Base-by-base conservation (phyloP, 2,329 filamentous ascomycete species). In the Hymenoscyphus albidus region DNA sequence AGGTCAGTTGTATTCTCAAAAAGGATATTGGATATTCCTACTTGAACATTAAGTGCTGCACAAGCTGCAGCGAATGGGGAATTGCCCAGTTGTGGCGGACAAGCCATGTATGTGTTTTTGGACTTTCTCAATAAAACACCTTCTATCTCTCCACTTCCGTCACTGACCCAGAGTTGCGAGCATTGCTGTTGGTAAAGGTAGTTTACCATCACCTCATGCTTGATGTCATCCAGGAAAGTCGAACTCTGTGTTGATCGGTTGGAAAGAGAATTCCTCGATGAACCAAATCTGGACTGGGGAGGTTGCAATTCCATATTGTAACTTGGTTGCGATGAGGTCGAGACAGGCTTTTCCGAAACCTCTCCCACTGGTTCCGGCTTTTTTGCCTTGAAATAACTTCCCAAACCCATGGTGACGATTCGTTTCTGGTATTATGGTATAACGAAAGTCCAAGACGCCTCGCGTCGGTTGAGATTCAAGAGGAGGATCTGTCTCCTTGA, bases 131-230 rank as follows among this genome's bases (percentile, higher is more conserved):
- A 78, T 22, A 93, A 77, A 35, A 92, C 89, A 69, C 91, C 91
- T 75, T 93, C 90, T 5, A 86, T 76, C 69, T 88, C 84, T 13
- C 88, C 88, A 59, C 82, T 87, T 42, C 83, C 85, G 70, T 91
- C 88, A 39, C 85, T 85, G 22, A 92, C 86, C 90, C 90, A 93
- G 40, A 92, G 81, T 67, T 86, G 84, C 13, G 85, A 84, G 73
- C 88, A 92, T 77, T 92, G 89, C 74, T 93, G 89, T 76, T 93
- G 90, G 76, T 92, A 92, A 32, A 93, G 80, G 75, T 91, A 92
- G 77, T 91, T 92, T 66, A 91, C 89, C 89, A 93, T 93, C 66
- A 93, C 88, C 76, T 93, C 90, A 73, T 92, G 88, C 76, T 89
- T 91, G 77, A 92, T 89, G 67, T 91, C 88, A 65, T 91, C 88